Evolutionary conservation across 2,329 filamentous ascomycete genomes (phyloP), one percentile per base, ranked within the genome.

Genomic region (Apiospora koreana): DNA sequence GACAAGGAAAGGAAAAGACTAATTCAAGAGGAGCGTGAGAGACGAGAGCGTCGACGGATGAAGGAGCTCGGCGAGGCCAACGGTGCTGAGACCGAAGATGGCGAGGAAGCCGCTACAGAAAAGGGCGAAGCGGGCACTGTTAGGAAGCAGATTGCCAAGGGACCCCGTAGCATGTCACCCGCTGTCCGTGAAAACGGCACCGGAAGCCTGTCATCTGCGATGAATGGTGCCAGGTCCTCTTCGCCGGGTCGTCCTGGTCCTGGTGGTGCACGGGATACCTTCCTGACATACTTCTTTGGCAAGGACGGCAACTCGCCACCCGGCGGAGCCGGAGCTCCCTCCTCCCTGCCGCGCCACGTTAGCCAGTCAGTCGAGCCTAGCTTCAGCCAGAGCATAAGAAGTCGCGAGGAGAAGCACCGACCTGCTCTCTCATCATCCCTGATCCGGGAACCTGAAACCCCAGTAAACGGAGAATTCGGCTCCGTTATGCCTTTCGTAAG

Each of bases 281-380:
- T 99, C 85, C 82, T 99, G 72, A 98, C 95, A 82, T 99, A 99
- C 82, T 99, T 99, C 83, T 99, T 99, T 77, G 95, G 96, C 76
- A 98, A 99, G 80, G 96, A 99, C 72, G 93, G 93, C 65, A 86
- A 88, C 48, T 81, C 86, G 42, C 83, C 85, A 70, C 77, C 84
- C 71, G 78, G 84, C 64, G 82, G 77, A 75, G 81, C 78, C 76
- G 71, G 80, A 81, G 72, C 80, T 82, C 81, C 75, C 74, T 81
- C 74, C 76, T 79, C 79, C 75, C 82, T 76, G 74, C 81, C 73
- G 74, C 87, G 94, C 74, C 94, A 97, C 78, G 90, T 94, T 67
- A 94, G 89, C 83, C 92, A 97, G 79, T 88, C 89, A 70, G 87
- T 88, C 35, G 95, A 98, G 81, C 91, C 93, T 23, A 94, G 90